These are phyloP conservation scores for Metarhizium robertsii DNA, from an alignment of 2,329 filamentous ascomycete genomes.

Conservation along the genomic window DNA sequence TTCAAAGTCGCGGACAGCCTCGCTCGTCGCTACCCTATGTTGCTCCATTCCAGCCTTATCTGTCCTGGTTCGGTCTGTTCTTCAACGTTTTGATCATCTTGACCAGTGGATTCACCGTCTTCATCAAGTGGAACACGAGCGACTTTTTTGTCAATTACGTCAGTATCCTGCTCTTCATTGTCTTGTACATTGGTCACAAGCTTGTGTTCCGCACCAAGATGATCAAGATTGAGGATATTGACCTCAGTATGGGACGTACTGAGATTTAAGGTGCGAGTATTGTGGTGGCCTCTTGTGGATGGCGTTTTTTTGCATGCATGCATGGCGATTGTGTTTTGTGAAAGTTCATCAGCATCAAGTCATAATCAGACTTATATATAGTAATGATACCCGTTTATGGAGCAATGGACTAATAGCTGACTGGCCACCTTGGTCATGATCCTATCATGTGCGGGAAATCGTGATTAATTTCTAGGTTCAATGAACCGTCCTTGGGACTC, in stretches of 20 bases:
- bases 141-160: conserved; percentile 57
- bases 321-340: not conserved
- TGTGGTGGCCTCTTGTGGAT: not conserved
- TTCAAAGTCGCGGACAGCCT: conserved; percentile 45
- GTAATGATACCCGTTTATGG: conserved; percentile 7
- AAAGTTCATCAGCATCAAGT: not conserved
- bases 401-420: not conserved
- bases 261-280: not conserved
- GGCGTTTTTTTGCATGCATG: conserved; percentile 3
- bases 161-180: conserved; percentile 53
- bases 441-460: not conserved
- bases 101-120: conserved; percentile 61
- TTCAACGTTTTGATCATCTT: conserved; percentile 56
- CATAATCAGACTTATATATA: not conserved
- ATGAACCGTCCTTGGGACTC: too few relatives aligned
- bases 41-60: conserved; percentile 53
- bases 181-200: conserved; percentile 54
- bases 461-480: too few relatives aligned
- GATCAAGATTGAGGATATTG: conserved; percentile 26
- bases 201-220: conserved; percentile 29
- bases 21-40: conserved; percentile 50
- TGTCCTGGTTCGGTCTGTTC: conserved; percentile 56
- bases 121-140: conserved; percentile 51
- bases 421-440: too few relatives aligned
- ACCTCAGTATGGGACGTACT: conserved; percentile 16